Percentiles rank a stretch among this genome's conserved stretches.
Evolutionary conservation across 306 rosid genomes (phyloP).

Genomic region (Gastrolobium villosum): DNA sequence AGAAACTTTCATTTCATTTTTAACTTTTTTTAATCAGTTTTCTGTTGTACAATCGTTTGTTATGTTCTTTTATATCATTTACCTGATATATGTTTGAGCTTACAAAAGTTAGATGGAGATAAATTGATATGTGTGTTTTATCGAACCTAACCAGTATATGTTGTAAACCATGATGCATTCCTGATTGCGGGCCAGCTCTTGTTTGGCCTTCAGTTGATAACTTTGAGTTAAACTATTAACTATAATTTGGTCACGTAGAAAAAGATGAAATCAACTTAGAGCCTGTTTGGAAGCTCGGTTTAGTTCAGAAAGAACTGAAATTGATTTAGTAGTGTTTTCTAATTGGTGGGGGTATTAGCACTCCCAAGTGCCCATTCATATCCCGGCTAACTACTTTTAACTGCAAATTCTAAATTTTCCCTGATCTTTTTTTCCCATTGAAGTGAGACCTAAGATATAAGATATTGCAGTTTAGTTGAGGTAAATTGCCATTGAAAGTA

Average conservation of each 20-base stretch:
- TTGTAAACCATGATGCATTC: not conserved
- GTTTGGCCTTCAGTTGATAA: not conserved
- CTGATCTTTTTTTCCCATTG: not conserved
- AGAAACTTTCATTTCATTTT: slow-evolving; percentile 36
- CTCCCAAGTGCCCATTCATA: not conserved
- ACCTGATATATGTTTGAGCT: not conserved
- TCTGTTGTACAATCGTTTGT: not conserved
- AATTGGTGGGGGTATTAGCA: slow-evolving; percentile 1
- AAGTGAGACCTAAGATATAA: not conserved
- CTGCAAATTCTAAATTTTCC: not conserved
- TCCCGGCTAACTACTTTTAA: not conserved
- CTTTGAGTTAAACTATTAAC: not conserved
- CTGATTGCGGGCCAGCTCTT: slow-evolving; percentile 6
- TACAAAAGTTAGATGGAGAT: not conserved
- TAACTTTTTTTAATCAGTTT: not conserved
- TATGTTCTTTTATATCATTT: not conserved
- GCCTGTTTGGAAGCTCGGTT: slow-evolving; percentile 10
- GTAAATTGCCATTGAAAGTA: not conserved
- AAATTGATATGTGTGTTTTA: slow-evolving; percentile 2
- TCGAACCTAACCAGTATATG: not conserved
- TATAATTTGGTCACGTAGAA: not conserved
- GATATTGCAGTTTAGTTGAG: not conserved
- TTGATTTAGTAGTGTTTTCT: not conserved
- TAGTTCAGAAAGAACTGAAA: not conserved
- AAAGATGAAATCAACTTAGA: slow-evolving; percentile 7